These are phyloP conservation scores for Jackrogersella minutella DNA, from an alignment of 495 filamentous ascomycete genomes.

Conservation along the genomic window DNA sequence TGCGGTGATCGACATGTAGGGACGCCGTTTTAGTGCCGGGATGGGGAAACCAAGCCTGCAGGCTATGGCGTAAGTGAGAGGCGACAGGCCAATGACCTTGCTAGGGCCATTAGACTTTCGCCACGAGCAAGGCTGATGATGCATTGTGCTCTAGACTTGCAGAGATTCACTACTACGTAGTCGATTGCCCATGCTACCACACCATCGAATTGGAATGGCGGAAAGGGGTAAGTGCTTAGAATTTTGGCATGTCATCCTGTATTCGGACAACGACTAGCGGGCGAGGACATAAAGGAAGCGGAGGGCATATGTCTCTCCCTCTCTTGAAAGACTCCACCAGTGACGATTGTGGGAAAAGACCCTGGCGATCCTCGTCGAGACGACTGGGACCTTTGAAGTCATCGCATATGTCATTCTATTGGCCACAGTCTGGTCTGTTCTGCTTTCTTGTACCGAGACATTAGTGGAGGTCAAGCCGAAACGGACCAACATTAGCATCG, in stretches of 20 bases:
- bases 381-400: constrained; percentile 30
- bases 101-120: constrained; percentile 38
- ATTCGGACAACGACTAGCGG: constrained; percentile 39
- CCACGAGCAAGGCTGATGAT: constrained; percentile 44
- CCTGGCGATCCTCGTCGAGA: constrained; percentile 48
- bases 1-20: constrained; percentile 48
- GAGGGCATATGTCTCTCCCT: constrained; percentile 16
- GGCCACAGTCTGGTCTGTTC: constrained; percentile 13
- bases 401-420: constrained; percentile 45
- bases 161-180: constrained; percentile 32
- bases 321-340: constrained; percentile 22
- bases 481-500: not conserved
- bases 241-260: constrained; percentile 40
- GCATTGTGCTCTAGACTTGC: constrained; percentile 32
- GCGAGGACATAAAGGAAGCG: constrained; percentile 25
- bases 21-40: constrained; percentile 44
- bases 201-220: constrained; percentile 26
- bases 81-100: constrained; percentile 34
- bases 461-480: constrained; percentile 20
- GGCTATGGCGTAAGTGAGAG: constrained; percentile 45
- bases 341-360: constrained; percentile 46
- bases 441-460: constrained; percentile 14
- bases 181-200: constrained; percentile 28
- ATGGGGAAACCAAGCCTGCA: constrained; percentile 44
- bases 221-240: constrained; percentile 21